A percentile compares a stretch with the other conserved stretches of the same genome.
phyloP scores from a whole-genome alignment of 2,329 filamentous ascomycete genomes.

The Fonsecaea nubica region DNA sequence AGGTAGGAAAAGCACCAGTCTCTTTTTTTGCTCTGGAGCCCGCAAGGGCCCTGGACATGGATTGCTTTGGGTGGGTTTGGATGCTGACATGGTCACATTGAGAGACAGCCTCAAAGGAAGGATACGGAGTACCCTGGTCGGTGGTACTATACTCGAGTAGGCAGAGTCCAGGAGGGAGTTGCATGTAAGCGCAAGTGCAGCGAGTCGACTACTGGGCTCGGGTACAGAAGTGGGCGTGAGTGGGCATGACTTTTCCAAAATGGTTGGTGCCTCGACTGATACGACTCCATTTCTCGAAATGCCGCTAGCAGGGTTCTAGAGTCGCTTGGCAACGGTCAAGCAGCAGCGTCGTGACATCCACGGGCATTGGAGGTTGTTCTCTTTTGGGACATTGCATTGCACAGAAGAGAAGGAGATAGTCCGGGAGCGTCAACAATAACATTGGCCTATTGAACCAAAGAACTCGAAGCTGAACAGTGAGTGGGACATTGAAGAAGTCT shows the following conservation, averaged over 20 bases:
- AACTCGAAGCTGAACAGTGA: neutral
- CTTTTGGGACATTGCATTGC: constrained; percentile 20
- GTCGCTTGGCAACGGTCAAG: constrained; percentile 38
- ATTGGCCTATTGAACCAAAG: neutral
- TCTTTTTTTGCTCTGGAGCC: constrained; percentile 17
- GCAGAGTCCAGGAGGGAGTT: constrained; percentile 13
- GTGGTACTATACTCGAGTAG: constrained; percentile 16
- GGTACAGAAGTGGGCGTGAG: constrained; percentile 14
- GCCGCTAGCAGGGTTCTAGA: constrained; percentile 38
- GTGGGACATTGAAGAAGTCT: constrained; percentile 7
- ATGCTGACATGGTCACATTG: constrained; percentile 38
- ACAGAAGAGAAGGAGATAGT: constrained; percentile 1
- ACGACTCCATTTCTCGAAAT: constrained; percentile 37
- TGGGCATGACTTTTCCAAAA: constrained; percentile 17
- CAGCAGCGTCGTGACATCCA: constrained; percentile 22
- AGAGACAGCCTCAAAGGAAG: constrained; percentile 23
- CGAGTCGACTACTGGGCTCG: constrained; percentile 24
- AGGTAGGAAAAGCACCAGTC: constrained; percentile 10
- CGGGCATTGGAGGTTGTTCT: constrained; percentile 3
- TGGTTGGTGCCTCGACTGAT: constrained; percentile 20
- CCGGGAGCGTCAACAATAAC: constrained; percentile 2
- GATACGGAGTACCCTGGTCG: constrained; percentile 21
- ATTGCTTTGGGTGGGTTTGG: constrained; percentile 18
- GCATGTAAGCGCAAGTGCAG: constrained; percentile 16
- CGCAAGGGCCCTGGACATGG: constrained; percentile 10